Evolutionary conservation across 768 basidiomycete species (phyloP).

Genomic region (Boletellus sp.): DNA sequence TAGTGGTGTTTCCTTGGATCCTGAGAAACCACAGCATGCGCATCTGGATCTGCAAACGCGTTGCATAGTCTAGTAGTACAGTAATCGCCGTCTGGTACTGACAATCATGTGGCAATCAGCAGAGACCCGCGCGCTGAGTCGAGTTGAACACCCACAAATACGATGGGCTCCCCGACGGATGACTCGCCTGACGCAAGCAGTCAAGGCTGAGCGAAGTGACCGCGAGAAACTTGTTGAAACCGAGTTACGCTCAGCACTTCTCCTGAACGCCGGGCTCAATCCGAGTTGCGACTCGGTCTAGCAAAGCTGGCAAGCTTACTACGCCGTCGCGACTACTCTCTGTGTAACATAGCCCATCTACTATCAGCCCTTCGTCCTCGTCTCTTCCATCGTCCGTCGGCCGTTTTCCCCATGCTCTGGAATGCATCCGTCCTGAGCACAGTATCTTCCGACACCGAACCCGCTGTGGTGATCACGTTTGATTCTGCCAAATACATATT

Average conservation of each 20-base stretch:
- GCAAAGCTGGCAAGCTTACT: constrained; percentile 26
- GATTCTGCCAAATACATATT: constrained; percentile 82
- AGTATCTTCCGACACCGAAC: constrained; percentile 73
- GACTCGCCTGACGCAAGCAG: too few relatives aligned
- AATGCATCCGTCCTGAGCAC: constrained; percentile 56
- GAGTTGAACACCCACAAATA: too few relatives aligned
- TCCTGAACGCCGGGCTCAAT: not conserved
- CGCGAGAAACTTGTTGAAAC: not conserved
- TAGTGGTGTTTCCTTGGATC: too few relatives aligned
- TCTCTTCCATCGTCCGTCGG: constrained; percentile 16
- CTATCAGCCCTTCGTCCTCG: constrained; percentile 8
- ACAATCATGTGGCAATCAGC: too few relatives aligned
- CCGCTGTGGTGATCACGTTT: constrained; percentile 71
- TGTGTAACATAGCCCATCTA: constrained; percentile 22
- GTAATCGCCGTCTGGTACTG: too few relatives aligned
- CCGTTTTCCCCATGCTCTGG: constrained; percentile 49
- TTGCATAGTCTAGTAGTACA: too few relatives aligned
- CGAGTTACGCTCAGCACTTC: too few relatives aligned
- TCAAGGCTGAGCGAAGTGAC: not conserved
- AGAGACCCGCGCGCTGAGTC: too few relatives aligned
- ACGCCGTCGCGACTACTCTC: constrained; percentile 23
- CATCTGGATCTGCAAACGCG: too few relatives aligned
- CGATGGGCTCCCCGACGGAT: too few relatives aligned
- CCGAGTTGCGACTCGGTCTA: not conserved
- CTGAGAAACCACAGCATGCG: too few relatives aligned